Conservation (phyloP, 768 basidiomycete species). For the Amyloporia xantha region DNA sequence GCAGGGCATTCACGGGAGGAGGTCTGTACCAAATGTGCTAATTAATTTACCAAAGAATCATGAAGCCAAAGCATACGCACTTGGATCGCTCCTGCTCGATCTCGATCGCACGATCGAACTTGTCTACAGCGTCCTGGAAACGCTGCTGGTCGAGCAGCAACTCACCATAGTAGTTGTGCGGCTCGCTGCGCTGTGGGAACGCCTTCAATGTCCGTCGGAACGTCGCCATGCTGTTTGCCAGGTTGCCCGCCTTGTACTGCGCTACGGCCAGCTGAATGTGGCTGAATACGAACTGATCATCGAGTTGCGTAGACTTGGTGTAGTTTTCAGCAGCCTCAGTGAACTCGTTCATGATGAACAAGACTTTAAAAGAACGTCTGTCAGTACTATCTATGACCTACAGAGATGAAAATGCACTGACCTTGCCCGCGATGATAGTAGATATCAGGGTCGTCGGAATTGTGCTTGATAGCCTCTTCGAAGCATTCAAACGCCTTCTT, state of each 20-base stretch:
- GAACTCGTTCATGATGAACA: conserved; percentile 94
- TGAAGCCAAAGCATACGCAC: no score
- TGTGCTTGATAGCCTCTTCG: conserved; percentile 78
- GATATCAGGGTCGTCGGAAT: conserved; percentile 86
- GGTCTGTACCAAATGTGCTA: conserved; percentile 18
- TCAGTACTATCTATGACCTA: background rate
- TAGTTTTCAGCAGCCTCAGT: conserved; percentile 85
- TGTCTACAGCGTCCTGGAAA: conserved; percentile 82
- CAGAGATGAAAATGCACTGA: conserved; percentile 23
- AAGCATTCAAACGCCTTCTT: conserved; percentile 84
- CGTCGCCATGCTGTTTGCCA: conserved; percentile 80
- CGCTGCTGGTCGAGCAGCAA: conserved; percentile 87
- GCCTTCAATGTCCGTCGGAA: conserved; percentile 80
- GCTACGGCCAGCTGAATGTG: conserved; percentile 98
- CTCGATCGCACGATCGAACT: conserved; percentile 89
- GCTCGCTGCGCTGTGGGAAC: conserved; percentile 85
- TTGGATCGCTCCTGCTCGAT: conserved; percentile 52
- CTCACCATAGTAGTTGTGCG: conserved; percentile 95
- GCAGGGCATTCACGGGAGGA: conserved; percentile 75
- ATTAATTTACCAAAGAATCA: no score
- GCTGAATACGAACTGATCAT: conserved; percentile 87
- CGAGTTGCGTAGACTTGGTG: conserved; percentile 80
- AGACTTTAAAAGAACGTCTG: no score
- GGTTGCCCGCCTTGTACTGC: conserved; percentile 82
- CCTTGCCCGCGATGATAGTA: conserved; percentile 99